Percentiles rank a stretch among this genome's conserved stretches.
Evolutionary conservation across 352 stramenopile species (phyloP).

Genomic region (Phytophthora agathidicida): DNA sequence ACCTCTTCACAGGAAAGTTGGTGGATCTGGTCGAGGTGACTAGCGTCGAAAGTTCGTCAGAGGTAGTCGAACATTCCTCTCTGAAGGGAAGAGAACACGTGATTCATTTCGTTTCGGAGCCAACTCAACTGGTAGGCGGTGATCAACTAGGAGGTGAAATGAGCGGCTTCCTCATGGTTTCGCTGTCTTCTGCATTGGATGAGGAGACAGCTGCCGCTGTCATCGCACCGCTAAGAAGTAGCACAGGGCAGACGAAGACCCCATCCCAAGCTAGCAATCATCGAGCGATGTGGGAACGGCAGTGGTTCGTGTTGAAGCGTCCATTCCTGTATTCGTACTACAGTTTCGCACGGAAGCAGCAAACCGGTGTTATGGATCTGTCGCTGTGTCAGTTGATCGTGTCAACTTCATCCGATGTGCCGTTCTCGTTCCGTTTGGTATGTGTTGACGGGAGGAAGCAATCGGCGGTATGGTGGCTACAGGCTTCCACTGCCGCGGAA

Average conservation of each 20-base stretch:
- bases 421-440: slow-evolving; percentile 79
- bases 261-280: slow-evolving; percentile 12
- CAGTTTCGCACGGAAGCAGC: slow-evolving; percentile 67
- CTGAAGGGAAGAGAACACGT: slow-evolving; percentile 16
- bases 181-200: slow-evolving; percentile 50
- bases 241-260: slow-evolving; percentile 1
- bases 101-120: slow-evolving; percentile 66
- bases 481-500: slow-evolving; percentile 70
- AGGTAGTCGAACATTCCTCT: neutral
- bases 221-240: slow-evolving; percentile 26
- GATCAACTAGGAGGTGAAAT: slow-evolving; percentile 54
- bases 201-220: slow-evolving; percentile 49
- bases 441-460: slow-evolving; percentile 55
- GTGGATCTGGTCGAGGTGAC: slow-evolving; percentile 25
- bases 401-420: slow-evolving; percentile 31
- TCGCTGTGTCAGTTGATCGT: slow-evolving; percentile 68
- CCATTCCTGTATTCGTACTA: slow-evolving; percentile 83
- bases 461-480: slow-evolving; percentile 75
- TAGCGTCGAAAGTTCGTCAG: neutral
- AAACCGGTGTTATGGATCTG: slow-evolving; percentile 77
- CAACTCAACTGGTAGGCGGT: slow-evolving; percentile 44
- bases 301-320: slow-evolving; percentile 83
- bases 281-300: slow-evolving; percentile 54
- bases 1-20: slow-evolving; percentile 41
- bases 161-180: slow-evolving; percentile 80